Base-by-base conservation (phyloP, 192 early-diverging fungal species). In the Funneliformis mosseae region DNA sequence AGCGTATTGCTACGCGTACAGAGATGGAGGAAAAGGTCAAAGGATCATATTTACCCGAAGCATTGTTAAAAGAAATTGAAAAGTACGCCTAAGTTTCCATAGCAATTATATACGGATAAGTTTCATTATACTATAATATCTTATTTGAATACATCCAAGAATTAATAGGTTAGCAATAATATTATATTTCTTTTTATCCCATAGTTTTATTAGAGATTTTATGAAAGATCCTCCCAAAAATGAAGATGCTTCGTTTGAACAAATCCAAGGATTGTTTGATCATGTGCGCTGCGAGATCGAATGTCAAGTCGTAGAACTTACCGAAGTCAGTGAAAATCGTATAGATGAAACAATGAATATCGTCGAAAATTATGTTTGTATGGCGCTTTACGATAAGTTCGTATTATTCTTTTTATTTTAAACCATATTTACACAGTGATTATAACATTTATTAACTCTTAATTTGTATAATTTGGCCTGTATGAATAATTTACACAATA, bases 331-430 rank as follows among this genome's bases (percentile, higher is more conserved):
- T 45, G 74, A 63, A 27, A 62, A 59, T 68, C 68, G 82, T 50
- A 63, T 82, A 27, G 68, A 83, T n/a, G 81, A 84, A 28, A 64
- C 5, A 48, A 48, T 78, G 42, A 46, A 67, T 68, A 60, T 39
- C 8, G 77, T 87, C 12, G 86, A 87, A 64, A 66, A 66, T 16
- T 86, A 79, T 45, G 59, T 87, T 7, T 87, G 86, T 64, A 50
- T 69, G 6, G 78, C 79, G 41, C 42, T 87, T 8, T 87, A 87
- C 41, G 83, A 83, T 11, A 74, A 80, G 86, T 87, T 83, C 60
- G 50, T 42, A 39, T 61, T n/a, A 76, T 48, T 21, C 18, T 6
- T 21, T 21, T 38, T 68, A 38, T 38, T 33, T 41, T 18, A 64
- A 64, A 11, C 21, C 21, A 1, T 27, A 4, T 1, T 28, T 28